Conservation (phyloP, 208 protist genomes). For the Strigomonas galati region DNA sequence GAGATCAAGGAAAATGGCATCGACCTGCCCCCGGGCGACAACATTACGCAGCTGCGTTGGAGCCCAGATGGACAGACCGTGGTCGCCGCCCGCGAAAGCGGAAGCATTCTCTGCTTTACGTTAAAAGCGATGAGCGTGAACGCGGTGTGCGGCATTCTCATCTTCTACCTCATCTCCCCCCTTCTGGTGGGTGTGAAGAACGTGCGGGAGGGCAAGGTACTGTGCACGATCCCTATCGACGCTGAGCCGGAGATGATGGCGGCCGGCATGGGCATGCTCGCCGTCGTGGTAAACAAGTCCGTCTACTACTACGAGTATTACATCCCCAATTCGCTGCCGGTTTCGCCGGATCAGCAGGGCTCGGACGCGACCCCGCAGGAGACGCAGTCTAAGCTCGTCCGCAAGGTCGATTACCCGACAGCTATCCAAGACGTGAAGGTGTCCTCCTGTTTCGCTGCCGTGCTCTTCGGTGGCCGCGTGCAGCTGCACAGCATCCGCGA, state of each 20-base stretch:
- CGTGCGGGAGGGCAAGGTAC: slow-evolving; percentile 51
- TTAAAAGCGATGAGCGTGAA: slow-evolving; percentile 81
- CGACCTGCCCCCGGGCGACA: slow-evolving; percentile 25
- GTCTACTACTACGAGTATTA: slow-evolving; percentile 87
- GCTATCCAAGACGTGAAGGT: slow-evolving; percentile 73
- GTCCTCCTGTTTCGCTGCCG: slow-evolving; percentile 73
- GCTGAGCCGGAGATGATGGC: slow-evolving; percentile 87
- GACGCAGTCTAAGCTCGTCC: slow-evolving; percentile 33
- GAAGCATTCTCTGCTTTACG: slow-evolving; percentile 74
- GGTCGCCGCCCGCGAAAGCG: slow-evolving; percentile 63
- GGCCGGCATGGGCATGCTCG: slow-evolving; percentile 80
- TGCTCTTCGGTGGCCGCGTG: slow-evolving; percentile 82
- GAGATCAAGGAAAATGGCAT: slow-evolving; percentile 28
- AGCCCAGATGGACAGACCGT: slow-evolving; percentile 91
- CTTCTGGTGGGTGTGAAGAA: slow-evolving; percentile 85
- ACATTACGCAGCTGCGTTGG: slow-evolving; percentile 49
- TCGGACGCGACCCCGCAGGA: slow-evolving; percentile 7
- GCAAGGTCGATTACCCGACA: slow-evolving; percentile 73
- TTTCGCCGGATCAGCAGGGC: slow-evolving; percentile 7
- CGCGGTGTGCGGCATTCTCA: slow-evolving; percentile 51
- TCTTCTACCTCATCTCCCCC: slow-evolving; percentile 86
- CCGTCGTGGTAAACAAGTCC: slow-evolving; percentile 73
- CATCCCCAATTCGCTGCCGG: slow-evolving; percentile 43
- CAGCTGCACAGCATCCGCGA: slow-evolving; percentile 79
- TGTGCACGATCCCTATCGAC: slow-evolving; percentile 73